phyloP scores from a whole-genome alignment of 495 filamentous ascomycete species.

The Trichoderma reesei region DNA sequence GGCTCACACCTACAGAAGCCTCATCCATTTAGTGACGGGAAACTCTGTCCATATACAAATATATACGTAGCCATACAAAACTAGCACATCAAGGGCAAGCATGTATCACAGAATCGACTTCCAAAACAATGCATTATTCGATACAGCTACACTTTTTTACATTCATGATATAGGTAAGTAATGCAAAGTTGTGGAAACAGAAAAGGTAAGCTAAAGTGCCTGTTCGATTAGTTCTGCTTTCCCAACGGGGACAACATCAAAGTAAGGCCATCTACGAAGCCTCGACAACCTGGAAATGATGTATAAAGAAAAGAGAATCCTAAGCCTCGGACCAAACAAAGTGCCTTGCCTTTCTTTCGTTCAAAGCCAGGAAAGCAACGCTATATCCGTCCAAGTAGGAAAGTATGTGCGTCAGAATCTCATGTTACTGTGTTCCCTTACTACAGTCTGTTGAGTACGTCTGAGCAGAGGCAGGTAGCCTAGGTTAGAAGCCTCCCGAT shows the following conservation, averaged over 20 bases:
- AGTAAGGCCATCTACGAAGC: neutral
- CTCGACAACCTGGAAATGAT: neutral
- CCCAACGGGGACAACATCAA: neutral
- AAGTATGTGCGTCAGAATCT: neutral
- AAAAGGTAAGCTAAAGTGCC: neutral
- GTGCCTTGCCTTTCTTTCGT: neutral
- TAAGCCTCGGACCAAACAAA: neutral
- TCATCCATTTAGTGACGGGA: too few species aligned
- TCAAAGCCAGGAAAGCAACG: neutral
- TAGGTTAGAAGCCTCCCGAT: neutral
- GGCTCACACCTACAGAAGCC: too few species aligned
- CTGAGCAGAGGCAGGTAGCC: neutral
- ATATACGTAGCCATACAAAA: too few species aligned
- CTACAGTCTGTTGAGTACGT: neutral
- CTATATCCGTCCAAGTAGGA: neutral
- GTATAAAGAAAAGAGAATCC: neutral
- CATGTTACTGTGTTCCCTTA: neutral
- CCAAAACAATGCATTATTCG: neutral
- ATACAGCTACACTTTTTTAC: neutral
- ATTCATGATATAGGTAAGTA: neutral
- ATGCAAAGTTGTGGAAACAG: neutral
- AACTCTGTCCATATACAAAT: too few species aligned
- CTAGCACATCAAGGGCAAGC: too few species aligned
- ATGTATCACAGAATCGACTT: too few species aligned
- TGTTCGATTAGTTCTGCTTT: conserved; percentile 6